Evolutionary conservation across 2,329 filamentous ascomycete species (phyloP).

Genomic region (Colletotrichum nymphaeae): DNA sequence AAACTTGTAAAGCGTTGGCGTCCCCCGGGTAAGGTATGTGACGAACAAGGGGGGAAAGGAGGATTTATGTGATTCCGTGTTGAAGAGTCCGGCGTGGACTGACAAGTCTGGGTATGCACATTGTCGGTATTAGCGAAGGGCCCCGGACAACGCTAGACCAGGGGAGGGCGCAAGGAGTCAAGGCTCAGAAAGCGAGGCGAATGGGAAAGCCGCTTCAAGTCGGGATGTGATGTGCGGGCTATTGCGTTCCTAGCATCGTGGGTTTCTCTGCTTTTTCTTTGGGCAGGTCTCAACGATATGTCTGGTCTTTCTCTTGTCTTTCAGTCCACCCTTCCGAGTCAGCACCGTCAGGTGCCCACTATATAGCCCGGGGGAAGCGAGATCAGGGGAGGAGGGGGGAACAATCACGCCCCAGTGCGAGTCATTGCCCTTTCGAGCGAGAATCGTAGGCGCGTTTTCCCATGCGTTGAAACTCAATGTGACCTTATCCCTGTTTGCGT

Average conservation of each 20-base stretch:
- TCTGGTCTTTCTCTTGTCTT: neutral
- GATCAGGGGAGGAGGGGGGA: slow-evolving; percentile 11
- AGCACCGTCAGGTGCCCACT: slow-evolving; percentile 2
- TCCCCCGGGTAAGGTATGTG: neutral
- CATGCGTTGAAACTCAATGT: slow-evolving; percentile 4
- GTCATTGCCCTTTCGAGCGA: slow-evolving; percentile 13
- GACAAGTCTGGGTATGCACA: neutral
- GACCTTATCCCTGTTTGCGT: neutral
- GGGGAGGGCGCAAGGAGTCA: neutral
- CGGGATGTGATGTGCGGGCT: neutral
- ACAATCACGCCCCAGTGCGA: slow-evolving; percentile 5
- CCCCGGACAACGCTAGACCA: neutral
- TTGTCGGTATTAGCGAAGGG: neutral
- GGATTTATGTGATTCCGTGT: neutral
- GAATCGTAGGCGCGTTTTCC: slow-evolving; percentile 5
- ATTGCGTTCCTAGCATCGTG: neutral
- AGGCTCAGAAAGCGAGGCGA: neutral
- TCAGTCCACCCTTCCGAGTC: slow-evolving; percentile 1
- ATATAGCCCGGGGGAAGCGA: slow-evolving; percentile 13
- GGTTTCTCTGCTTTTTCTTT: neutral
- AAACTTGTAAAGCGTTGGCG: no score
- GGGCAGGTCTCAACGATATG: neutral
- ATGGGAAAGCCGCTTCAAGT: neutral
- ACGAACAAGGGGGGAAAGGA: neutral
- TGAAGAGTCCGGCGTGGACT: neutral